These are phyloP conservation scores for Galerina sulciceps DNA, from an alignment of 768 basidiomycete species.

Conservation along the genomic window DNA sequence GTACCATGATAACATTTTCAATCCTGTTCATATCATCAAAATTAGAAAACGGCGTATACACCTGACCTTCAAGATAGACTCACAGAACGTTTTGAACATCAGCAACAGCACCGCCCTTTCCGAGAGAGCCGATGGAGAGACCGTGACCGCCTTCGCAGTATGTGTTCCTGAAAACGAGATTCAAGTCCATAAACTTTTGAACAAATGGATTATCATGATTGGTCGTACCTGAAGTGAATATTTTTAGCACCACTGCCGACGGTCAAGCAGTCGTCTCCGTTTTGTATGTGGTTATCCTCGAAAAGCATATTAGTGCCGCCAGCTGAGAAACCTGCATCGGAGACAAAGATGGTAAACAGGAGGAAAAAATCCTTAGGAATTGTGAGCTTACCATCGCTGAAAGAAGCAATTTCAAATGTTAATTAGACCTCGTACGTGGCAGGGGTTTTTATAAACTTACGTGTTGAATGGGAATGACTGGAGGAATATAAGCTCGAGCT, in stretches of 20 bases:
- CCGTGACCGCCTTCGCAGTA: constrained; percentile 66
- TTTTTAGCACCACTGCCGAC: constrained; percentile 60
- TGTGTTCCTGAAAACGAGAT: constrained; percentile 37
- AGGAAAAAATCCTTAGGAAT: too few relatives aligned
- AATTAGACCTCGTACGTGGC: not conserved
- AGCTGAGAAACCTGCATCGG: constrained; percentile 51
- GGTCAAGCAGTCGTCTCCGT: constrained; percentile 67
- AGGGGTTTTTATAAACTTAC: constrained; percentile 33
- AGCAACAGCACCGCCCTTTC: constrained; percentile 48
- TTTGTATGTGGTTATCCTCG: constrained; percentile 59
- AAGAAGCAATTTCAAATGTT: not conserved
- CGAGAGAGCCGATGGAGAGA: constrained; percentile 59
- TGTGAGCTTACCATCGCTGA: constrained; percentile 37
- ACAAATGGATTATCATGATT: not conserved
- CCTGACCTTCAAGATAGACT: constrained; percentile 12
- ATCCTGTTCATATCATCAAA: constrained; percentile 30
- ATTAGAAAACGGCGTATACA: constrained; percentile 4
- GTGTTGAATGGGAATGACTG: constrained; percentile 67
- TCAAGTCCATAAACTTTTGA: not conserved
- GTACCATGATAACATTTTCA: constrained; percentile 49
- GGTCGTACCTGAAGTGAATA: constrained; percentile 48
- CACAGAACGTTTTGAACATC: constrained; percentile 63
- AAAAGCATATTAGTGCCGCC: constrained; percentile 61
- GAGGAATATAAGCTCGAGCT: not conserved
- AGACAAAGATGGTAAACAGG: not conserved